Base-by-base conservation (phyloP, 805 yeast genomes). In the Saccharomycopsis malanga region DNA sequence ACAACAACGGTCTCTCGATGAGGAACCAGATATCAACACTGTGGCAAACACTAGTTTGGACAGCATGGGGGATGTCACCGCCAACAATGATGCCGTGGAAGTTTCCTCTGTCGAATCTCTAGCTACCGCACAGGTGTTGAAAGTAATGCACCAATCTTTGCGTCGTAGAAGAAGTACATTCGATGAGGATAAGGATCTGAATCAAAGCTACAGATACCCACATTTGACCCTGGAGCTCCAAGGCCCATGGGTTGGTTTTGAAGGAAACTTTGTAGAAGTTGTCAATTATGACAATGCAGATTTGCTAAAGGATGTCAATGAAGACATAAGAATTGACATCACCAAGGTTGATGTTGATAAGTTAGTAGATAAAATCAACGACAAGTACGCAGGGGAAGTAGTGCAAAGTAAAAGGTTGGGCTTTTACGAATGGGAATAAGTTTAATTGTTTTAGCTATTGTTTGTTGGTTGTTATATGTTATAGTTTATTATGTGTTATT, bases 191-290 rank as follows among this genome's bases (percentile, higher is more conserved):
- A 56, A 74, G 50, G 75, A 71, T 49, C 66, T 63, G 50, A 66
- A 58, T 44, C 61, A 67, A 3, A 70, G 66, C 48, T 71, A 71
- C 52, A 63, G 68, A 1, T 63, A 68, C 48, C 75, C 75, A 1
- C 57, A 60, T 37, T 54, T 71, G 35, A 58, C 56, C 2, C 66
- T 65, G 44, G 66, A 68, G 6, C 58, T 71, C 23, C 56, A 66
- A 51, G 76, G 76, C 0, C 76, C 76, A 7, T 69, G 74, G 72
- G 58, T 71, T 18, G 76, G 73, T 10, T 71, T 71, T 49, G 68
- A 68, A 38, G 74, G 74, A 1, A 70, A 71, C 48, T 58, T 54
- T 44, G 61, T 71, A 6, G 60, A 68, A 12, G 59, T 66, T 60
- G 58, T 69, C 7, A 62, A 65, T 39, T 62, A 53, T 32, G 34